Evolutionary conservation across 2,329 filamentous ascomycete genomes (phyloP), one percentile per base, ranked within the genome.

Genomic region (Pyricularia sp.): DNA sequence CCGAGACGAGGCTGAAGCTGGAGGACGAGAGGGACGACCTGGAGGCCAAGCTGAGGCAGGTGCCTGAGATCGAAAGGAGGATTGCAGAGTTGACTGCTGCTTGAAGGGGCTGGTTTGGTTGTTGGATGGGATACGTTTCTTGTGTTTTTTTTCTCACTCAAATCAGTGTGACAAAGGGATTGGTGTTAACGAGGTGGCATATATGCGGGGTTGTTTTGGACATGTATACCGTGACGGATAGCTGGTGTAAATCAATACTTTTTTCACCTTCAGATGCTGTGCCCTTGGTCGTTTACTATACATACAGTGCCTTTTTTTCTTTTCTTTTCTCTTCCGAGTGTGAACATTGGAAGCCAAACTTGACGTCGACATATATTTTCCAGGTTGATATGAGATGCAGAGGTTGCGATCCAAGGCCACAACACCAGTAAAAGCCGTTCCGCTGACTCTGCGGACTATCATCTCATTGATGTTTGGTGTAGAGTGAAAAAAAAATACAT

Each of bases 21-120:
- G 95, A 99, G 82, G 95, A 99, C 79, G 95, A 98, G 83, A 96
- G 92, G 79, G 95, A 99, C 77, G 94, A 98, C 72, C 83, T 98
- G 63, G 94, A 98, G 70, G 82, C 97, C 66, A 86, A 92, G 77
- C 81, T 99, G 67, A 85, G 95, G 70, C 90, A 93, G 71, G 91
- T 98, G 10, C 93, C 93, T 0, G 94, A 97, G 75, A 86, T 97
- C 72, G 90, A 97, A 84, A 89, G 90, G 77, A 85, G 95, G 69
- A 89, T 98, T 76, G 88, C 84, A 20, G 94, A 98, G 80, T 80
- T 98, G 78, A 92, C 84, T 69, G 83, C 83, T 36, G 77, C 75
- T 64, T 80, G 66, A 66, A 30, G 55, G 12, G 36, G 4, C 3
- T 42, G 65, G 17, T 5, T 28, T 61, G 10, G 11, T 61, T n/a